Percentiles rank a stretch among this genome's conserved stretches.
Evolutionary conservation across 208 protist genomes (phyloP).

Genomic region (Vickermania ingenoplastis): DNA sequence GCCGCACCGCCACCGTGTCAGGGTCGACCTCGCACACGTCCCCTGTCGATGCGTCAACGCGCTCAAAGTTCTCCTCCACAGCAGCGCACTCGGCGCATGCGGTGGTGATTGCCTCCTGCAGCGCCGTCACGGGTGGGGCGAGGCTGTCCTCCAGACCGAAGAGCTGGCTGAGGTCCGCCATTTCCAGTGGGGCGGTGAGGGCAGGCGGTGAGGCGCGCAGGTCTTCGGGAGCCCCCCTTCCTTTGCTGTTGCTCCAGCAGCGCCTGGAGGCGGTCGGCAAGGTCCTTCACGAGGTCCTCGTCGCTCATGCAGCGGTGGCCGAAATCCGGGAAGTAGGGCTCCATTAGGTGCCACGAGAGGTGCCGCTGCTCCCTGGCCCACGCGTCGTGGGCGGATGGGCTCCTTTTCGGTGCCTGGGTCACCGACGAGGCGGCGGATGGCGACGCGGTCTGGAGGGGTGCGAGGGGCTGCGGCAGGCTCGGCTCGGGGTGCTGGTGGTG

Average conservation of each 20-base stretch:
- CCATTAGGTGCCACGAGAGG: slow-evolving; percentile 6
- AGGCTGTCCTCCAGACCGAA: neutral
- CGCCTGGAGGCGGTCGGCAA: slow-evolving; percentile 7
- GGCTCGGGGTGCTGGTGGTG: neutral
- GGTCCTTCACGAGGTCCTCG: slow-evolving; percentile 7
- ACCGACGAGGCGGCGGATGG: neutral
- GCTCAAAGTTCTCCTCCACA: slow-evolving; percentile 18
- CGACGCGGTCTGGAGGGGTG: neutral
- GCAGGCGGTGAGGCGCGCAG: neutral
- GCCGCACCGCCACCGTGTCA: slow-evolving; percentile 26
- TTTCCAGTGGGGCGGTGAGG: neutral
- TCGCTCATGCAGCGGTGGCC: slow-evolving; percentile 3
- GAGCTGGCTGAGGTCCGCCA: neutral
- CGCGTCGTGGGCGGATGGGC: slow-evolving; percentile 1
- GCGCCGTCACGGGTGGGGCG: neutral
- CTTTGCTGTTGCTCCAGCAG: neutral
- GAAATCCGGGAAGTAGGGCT: slow-evolving; percentile 7
- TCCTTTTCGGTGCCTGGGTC: slow-evolving; percentile 3
- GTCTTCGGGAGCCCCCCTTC: neutral
- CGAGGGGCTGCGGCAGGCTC: neutral
- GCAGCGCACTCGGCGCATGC: neutral
- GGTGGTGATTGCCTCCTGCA: slow-evolving; percentile 1
- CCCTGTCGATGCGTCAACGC: slow-evolving; percentile 25
- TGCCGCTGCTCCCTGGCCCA: slow-evolving; percentile 1
- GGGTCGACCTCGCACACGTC: slow-evolving; percentile 32